Base-by-base conservation (phyloP, 2,329 filamentous ascomycete species). In the Teratosphaeria destructans region DNA sequence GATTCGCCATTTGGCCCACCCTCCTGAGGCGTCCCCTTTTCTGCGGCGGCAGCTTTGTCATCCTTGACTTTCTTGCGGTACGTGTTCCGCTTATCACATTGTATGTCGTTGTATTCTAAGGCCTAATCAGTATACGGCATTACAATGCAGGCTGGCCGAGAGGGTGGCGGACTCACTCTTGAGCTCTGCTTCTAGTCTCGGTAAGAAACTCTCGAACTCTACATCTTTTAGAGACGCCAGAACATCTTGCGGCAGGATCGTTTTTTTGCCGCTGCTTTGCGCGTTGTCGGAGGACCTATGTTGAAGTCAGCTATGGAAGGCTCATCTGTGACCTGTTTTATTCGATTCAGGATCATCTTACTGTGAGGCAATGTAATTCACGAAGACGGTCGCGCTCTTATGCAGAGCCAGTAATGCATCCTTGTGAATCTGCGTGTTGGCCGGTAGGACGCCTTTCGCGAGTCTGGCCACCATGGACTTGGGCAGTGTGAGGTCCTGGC, bases 341-440 rank as follows among this genome's bases (percentile, higher is more conserved):
- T 35, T 32, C 19, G 27, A 5, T 16, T 57, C 26, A 35, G 32
- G 57, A 35, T 26, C 79, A 27, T n/a, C 86, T 58, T 81, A 93
- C 89, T 85, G 82, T 62, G 84, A 82, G 53, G 88, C 86, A 35
- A 94, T 78, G 72, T 92, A 89, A 75, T 84, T 93, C 66, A 94
- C 87, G 69, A 94, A 94, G 0, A 94, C 85, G 1, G 88, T 92
- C 7, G 89, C 87, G 73, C 87, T 88, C 75, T 92, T 92, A 65
- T 84, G 87, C 77, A 94, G 81, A 10, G 89, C 89, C 57, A 90
- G 75, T 58, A 92, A 82, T 52, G 89, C 89, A 76, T 91, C 90
- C 69, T 86, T 89, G 72, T 93, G 88, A 55, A 93, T 89, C 74
- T 90, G 87, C 5, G 89, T 92, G 71, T 91, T 91, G 5, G 88